phyloP scores from a whole-genome alignment of 2,329 filamentous ascomycete species.

The Diaporthe vexans region DNA sequence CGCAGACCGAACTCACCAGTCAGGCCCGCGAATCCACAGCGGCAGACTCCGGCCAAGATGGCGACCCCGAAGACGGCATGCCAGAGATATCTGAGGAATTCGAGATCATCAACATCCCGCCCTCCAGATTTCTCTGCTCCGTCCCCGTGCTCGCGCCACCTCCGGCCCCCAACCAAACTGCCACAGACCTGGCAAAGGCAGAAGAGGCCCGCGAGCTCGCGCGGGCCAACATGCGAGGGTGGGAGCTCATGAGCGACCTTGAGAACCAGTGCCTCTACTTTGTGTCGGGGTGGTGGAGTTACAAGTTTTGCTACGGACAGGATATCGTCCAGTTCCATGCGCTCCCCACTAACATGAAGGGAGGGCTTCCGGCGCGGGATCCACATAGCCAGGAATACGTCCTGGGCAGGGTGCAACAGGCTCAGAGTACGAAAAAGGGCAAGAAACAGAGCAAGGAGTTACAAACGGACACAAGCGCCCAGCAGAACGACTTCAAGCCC shows the following conservation, averaged over 20 bases:
- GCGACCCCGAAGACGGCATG: conserved; percentile 50
- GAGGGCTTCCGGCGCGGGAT: conserved; percentile 83
- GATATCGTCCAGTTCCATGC: conserved; percentile 94
- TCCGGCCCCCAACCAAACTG: conserved; percentile 72
- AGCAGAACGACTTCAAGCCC: conserved; percentile 41
- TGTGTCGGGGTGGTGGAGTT: conserved; percentile 94
- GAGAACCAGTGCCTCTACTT: conserved; percentile 85
- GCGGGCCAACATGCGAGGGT: conserved; percentile 81
- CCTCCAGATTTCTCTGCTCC: conserved; percentile 84
- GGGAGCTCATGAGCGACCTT: conserved; percentile 84
- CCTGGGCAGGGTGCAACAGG: conserved; percentile 69
- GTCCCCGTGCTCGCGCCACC: conserved; percentile 78
- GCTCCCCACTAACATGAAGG: conserved; percentile 74
- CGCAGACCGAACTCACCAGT: conserved; percentile 57
- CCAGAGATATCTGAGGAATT: conserved; percentile 65
- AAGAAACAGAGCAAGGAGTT: conserved; percentile 48
- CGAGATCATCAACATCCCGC: conserved; percentile 80
- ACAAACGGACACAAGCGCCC: conserved; percentile 48
- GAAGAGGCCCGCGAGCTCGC: conserved; percentile 86
- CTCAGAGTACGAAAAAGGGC: conserved; percentile 47
- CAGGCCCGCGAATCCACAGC: conserved; percentile 53
- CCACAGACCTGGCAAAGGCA: conserved; percentile 75
- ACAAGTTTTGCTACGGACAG: conserved; percentile 91
- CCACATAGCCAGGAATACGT: conserved; percentile 81
- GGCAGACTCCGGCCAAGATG: conserved; percentile 49